phyloP scores from a whole-genome alignment of 2,329 filamentous ascomycete species.

The Arachnomyces sp. region DNA sequence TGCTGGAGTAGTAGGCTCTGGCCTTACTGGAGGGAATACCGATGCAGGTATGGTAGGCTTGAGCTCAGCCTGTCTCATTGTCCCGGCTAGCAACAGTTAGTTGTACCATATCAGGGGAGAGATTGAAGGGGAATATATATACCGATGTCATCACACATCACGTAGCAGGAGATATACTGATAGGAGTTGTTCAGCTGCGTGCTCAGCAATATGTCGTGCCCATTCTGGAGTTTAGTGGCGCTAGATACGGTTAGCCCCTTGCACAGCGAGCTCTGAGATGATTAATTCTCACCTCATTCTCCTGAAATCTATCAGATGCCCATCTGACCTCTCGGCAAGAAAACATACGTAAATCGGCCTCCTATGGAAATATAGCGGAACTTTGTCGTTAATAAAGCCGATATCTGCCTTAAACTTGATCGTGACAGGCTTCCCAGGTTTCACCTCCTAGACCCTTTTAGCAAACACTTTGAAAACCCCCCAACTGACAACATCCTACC shows the following conservation, averaged over 20 bases:
- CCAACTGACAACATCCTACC: constrained; percentile 33
- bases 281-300: constrained; percentile 42
- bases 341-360: constrained; percentile 63
- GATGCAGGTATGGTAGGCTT: constrained; percentile 41
- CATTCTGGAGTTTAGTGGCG: constrained; percentile 55
- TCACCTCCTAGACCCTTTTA: constrained; percentile 20
- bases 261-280: constrained; percentile 17
- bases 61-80: constrained; percentile 45
- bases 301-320: constrained; percentile 59
- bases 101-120: background rate
- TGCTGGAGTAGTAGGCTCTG: constrained; percentile 3
- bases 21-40: constrained; percentile 30
- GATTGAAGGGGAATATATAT: constrained; percentile 11
- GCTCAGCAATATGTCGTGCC: constrained; percentile 52
- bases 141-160: constrained; percentile 82
- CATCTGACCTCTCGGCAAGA: constrained; percentile 62
- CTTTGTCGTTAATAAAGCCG: constrained; percentile 60
- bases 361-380: constrained; percentile 54
- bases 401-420: constrained; percentile 59
- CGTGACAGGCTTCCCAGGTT: constrained; percentile 38
- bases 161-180: constrained; percentile 56
- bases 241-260: constrained; percentile 29
- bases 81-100: constrained; percentile 42
- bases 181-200: constrained; percentile 47
- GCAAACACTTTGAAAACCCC: constrained; percentile 31